Evolutionary conservation across 140 eudicot genomes (phyloP), one percentile per base, ranked within the genome.

Genomic region (Senecio squalidus): DNA sequence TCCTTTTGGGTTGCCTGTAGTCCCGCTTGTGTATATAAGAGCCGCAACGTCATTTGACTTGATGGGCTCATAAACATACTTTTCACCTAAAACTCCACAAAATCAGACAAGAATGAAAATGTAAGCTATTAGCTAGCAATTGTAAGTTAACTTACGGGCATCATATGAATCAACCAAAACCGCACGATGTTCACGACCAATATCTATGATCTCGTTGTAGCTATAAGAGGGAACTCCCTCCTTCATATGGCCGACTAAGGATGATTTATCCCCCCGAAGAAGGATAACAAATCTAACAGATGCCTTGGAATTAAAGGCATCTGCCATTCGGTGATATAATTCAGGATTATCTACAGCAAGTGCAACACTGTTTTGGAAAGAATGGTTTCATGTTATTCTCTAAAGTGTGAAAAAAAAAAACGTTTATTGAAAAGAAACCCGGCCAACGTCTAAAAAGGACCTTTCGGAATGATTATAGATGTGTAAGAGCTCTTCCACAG

Each of bases 1-100:
- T 28, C 98, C 98, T 80, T 86, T 91, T 30, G 98, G 98, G 64
- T 86, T 86, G 31, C 98, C 96, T 29, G 95, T 86, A 57, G 96
- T 91, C 47, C 98, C 98, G 62, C 98, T 91, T 51, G 98, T 91
- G 73, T 91, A 91, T 21, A 91, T 70, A 72, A 84, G 76, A 16
- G 98, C 86, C 25, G 98, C 98, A 73, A 84, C 47, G 55, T 91
- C 96, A 65, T 86, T 81, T 31, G 96, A 66, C 74, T 70, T 81
- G 67, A 91, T 86, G 66, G 96, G 74, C 68, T 86, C 83, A 70
- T 78, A 81, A 26, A 49, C 64, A 71, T 81, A 84, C 71, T 76
- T 74, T 46, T 79, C 63, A 63, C 91, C 98, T 91, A 82, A 66
- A 78, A 62, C 51, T 57, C 31, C 25, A 13, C 17, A 18, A 25